Evolutionary conservation across 495 filamentous ascomycete species (phyloP), one percentile per base, ranked within the genome.

Genomic region (Penicillium arizonense): DNA sequence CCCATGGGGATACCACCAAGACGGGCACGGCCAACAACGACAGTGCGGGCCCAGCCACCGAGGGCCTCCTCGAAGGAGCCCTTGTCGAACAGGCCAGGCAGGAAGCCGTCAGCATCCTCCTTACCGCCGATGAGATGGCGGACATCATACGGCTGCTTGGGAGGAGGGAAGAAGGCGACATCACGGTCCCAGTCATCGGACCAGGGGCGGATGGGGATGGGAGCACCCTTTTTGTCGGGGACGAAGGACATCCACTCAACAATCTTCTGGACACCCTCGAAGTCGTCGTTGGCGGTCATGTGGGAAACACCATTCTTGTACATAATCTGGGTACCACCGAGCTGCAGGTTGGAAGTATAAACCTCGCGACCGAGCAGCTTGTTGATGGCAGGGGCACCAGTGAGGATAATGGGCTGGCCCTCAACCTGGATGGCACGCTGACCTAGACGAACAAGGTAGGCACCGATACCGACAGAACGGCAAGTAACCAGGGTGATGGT

Each of bases 301-400:
- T 98, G 94, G 8, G 95, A 97, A 23, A 98, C 95, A 82, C 94
- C 94, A 68, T 98, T 98, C 77, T 87, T 93, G 83, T 98, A 97
- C 94, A 98, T 98, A 81, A 98, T 98, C 76, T 98, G 94, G 36
- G 94, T 97, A 61, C 94, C 94, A 84, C 94, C 94, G 55, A 98
- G 88, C 78, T 98, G 94, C 55, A 98, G 73, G 81, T 98, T 98
- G 32, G 94, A 97, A 40, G 94, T 96, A 80, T 98, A 98, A 14
- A 98, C 93, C 75, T 98, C 95, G 56, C 94, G 89, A 36, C 94
- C 94, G 44, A 98, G 87, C 59, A 98, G 79, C 79, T 97, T 98
- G 84, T 98, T 98, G 73, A 98, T 88, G 48, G 94, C 94, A 56
- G 89, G 89, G 28, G 94, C 94, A 79, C 94, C 94, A 67, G 94